These are phyloP conservation scores for Boletellus emodensis DNA, from an alignment of 768 basidiomycete species.

Conservation along the genomic window DNA sequence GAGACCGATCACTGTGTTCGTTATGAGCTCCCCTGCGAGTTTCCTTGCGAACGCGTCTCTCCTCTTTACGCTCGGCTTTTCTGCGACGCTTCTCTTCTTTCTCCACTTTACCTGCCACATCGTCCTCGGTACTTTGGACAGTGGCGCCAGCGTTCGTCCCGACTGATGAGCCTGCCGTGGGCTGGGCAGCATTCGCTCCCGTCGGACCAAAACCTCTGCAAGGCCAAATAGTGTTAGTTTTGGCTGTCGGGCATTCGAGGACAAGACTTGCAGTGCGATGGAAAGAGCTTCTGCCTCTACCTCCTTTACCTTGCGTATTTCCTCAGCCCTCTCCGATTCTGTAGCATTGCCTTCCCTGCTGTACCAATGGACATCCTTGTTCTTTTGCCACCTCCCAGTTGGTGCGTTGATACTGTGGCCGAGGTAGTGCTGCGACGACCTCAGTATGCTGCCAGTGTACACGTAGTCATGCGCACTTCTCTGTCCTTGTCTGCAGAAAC, in stretches of 20 bases:
- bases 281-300: conserved; percentile 85
- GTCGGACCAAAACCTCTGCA: conserved; percentile 69
- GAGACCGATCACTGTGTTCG: conserved; percentile 26
- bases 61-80: conserved; percentile 57
- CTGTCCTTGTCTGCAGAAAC: conserved; percentile 91
- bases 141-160: conserved; percentile 12
- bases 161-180: conserved; percentile 17
- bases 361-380: conserved; percentile 97
- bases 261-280: conserved; percentile 62
- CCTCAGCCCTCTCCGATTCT: conserved; percentile 56
- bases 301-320: conserved; percentile 80
- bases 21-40: conserved; percentile 37
- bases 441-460: not conserved
- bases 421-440: conserved; percentile 71
- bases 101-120: conserved; percentile 30
- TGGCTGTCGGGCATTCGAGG: not conserved
- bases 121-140: conserved; percentile 25
- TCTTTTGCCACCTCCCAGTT: conserved; percentile 95
- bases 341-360: conserved; percentile 50
- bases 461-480: conserved; percentile 50
- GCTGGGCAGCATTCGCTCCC: conserved; percentile 31
- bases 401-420: conserved; percentile 95
- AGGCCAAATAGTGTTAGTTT: conserved; percentile 11
- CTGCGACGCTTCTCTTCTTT: conserved; percentile 50
- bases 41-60: conserved; percentile 55